Evolutionary conservation across 2,329 filamentous ascomycete species (phyloP).

Genomic region (Colletotrichum paranaense): DNA sequence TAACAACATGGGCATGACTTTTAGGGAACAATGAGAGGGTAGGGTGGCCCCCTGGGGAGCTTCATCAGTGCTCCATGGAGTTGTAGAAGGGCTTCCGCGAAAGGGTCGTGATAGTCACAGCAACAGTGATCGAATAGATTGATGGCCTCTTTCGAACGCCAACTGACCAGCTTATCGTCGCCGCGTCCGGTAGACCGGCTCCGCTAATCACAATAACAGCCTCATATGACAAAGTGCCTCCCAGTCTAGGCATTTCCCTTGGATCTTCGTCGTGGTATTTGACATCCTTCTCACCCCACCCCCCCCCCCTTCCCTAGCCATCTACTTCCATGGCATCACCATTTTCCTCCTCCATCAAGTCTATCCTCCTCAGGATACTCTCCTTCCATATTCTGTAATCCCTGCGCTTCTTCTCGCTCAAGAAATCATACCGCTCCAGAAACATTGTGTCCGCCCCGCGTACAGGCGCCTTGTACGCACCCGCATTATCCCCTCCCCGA

Average conservation of each 20-base stretch:
- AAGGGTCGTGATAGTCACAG: background rate
- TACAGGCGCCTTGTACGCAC: constrained; percentile 49
- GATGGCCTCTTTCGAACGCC: too few relatives aligned
- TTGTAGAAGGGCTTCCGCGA: background rate
- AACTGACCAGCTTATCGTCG: background rate
- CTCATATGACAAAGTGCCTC: background rate
- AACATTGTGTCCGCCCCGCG: constrained; percentile 76
- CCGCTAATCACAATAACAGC: background rate
- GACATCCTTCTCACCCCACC: background rate
- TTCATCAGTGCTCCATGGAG: background rate
- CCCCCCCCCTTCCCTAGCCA: background rate
- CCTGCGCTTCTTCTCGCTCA: constrained; percentile 70
- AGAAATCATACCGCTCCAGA: constrained; percentile 78
- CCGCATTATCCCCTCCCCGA: constrained; percentile 38
- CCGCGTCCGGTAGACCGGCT: background rate
- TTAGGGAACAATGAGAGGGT: too few relatives aligned
- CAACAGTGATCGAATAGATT: background rate
- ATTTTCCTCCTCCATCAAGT: constrained; percentile 53
- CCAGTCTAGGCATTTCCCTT: background rate
- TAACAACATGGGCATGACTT: too few relatives aligned
- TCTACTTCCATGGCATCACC: constrained; percentile 50
- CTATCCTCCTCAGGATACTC: constrained; percentile 66
- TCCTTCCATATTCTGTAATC: constrained; percentile 76
- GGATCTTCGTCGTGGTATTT: background rate
- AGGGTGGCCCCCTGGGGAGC: background rate